Percentiles rank a stretch among this genome's conserved stretches.
Evolutionary conservation across 2,329 filamentous ascomycete species (phyloP).

Genomic region (Aspergillus sp.): DNA sequence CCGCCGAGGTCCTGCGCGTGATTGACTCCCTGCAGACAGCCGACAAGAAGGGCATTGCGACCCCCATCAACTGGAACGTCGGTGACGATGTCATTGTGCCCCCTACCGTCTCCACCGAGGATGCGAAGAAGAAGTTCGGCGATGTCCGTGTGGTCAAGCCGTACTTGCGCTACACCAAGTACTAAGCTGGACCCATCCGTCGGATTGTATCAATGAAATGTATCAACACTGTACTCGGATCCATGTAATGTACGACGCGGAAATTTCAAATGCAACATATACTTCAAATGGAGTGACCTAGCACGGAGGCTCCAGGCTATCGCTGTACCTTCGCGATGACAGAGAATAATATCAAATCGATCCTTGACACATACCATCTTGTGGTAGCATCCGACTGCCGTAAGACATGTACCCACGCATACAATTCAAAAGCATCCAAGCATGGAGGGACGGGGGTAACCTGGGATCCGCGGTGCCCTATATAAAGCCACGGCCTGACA

Average conservation of each 20-base stretch:
- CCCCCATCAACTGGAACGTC: conserved; percentile 85
- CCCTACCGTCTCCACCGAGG: conserved; percentile 75
- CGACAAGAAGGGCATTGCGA: conserved; percentile 85
- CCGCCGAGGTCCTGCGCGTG: conserved; percentile 74
- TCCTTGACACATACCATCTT: neutral
- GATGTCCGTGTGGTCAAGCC: conserved; percentile 63
- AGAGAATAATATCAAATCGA: neutral
- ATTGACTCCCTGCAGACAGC: conserved; percentile 79
- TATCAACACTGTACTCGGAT: neutral
- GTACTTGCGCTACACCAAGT: conserved; percentile 27
- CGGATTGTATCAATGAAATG: neutral
- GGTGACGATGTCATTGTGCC: conserved; percentile 93
- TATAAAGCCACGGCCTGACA: neutral
- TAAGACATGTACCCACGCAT: neutral
- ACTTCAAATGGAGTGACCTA: neutral
- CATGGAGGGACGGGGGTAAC: neutral
- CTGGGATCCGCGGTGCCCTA: neutral
- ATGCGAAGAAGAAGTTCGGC: conserved; percentile 86
- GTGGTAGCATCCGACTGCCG: neutral
- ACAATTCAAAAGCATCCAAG: neutral
- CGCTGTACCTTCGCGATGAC: too few relatives aligned
- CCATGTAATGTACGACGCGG: neutral
- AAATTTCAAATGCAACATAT: neutral
- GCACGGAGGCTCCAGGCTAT: neutral
- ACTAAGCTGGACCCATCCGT: neutral